Evolutionary conservation across 805 yeast genomes (phyloP).

Genomic region (Candida argentea): DNA sequence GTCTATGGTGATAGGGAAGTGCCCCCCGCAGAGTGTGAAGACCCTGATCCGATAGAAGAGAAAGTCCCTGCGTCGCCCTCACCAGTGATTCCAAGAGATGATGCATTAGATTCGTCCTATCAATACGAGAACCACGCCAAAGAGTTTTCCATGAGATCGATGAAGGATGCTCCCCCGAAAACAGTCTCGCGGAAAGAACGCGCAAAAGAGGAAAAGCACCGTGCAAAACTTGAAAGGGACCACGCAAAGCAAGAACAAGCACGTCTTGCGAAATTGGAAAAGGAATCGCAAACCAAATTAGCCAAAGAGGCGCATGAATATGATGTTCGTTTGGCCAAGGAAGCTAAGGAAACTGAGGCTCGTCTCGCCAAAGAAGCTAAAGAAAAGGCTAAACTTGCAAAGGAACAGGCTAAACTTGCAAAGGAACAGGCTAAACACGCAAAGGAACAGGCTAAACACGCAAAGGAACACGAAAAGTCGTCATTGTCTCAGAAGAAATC

Average conservation of each 20-base stretch:
- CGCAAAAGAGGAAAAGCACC: constrained; percentile 16
- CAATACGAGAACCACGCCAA: constrained; percentile 22
- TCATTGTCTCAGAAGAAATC: too few relatives aligned
- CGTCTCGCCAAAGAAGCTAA: constrained; percentile 6
- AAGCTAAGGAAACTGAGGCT: constrained; percentile 5
- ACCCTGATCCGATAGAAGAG: too few relatives aligned
- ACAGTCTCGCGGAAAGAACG: constrained; percentile 13
- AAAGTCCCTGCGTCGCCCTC: too few relatives aligned
- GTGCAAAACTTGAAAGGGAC: too few relatives aligned
- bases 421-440: constrained; percentile 2
- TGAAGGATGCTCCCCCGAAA: constrained; percentile 11
- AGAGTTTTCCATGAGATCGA: constrained; percentile 22
- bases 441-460: constrained; percentile 1
- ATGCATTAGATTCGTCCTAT: constrained; percentile 11
- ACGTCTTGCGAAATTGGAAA: constrained; percentile 7
- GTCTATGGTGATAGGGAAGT: constrained; percentile 12
- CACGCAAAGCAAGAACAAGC: constrained; percentile 1
- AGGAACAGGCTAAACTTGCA: constrained; percentile 2
- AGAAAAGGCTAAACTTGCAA: constrained; percentile 5
- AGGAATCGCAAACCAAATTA: too few relatives aligned
- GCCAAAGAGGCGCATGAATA: too few relatives aligned
- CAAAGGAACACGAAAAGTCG: too few relatives aligned
- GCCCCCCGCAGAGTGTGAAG: too few relatives aligned
- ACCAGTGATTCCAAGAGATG: too few relatives aligned
- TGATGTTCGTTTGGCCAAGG: too few relatives aligned